A percentile compares a stretch with the other conserved stretches of the same genome.
phyloP scores from a whole-genome alignment of 495 filamentous ascomycete genomes.

The Penicillium steckii region DNA sequence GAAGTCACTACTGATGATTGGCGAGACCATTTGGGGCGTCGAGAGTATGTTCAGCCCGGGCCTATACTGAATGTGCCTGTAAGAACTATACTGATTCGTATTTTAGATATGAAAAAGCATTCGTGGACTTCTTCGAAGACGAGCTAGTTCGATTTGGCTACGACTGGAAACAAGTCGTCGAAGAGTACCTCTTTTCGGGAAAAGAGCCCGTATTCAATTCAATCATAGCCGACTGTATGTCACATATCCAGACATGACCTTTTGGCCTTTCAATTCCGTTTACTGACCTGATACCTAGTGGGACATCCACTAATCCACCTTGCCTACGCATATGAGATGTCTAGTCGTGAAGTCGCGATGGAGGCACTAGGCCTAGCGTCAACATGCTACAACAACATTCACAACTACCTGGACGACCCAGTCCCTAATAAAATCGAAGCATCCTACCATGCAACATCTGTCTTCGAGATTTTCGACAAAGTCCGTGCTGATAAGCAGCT shows the following conservation, averaged over 20 bases:
- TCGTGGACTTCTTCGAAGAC: constrained; percentile 90
- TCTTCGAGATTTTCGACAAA: constrained; percentile 64
- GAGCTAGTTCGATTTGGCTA: constrained; percentile 72
- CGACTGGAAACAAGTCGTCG: constrained; percentile 77
- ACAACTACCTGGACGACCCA: constrained; percentile 76
- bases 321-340: constrained; percentile 82
- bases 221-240: constrained; percentile 74
- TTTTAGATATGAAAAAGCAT: constrained; percentile 78
- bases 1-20: constrained; percentile 83
- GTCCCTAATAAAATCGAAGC: constrained; percentile 57
- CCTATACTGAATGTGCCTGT: not conserved
- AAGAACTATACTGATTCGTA: not conserved
- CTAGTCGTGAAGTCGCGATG: constrained; percentile 75
- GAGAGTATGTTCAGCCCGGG: constrained; percentile 43
- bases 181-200: constrained; percentile 73
- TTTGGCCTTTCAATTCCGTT: not conserved
- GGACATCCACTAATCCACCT: constrained; percentile 88
- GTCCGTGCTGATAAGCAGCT: constrained; percentile 51
- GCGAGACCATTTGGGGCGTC: constrained; percentile 76
- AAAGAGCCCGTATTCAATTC: constrained; percentile 75
- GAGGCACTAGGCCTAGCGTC: constrained; percentile 73
- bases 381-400: constrained; percentile 69
- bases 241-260: not conserved
- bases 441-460: constrained; percentile 51
- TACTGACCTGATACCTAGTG: constrained; percentile 48